These are phyloP conservation scores for Neurospora pannonica DNA, from an alignment of 495 filamentous ascomycete genomes.

Conservation along the genomic window DNA sequence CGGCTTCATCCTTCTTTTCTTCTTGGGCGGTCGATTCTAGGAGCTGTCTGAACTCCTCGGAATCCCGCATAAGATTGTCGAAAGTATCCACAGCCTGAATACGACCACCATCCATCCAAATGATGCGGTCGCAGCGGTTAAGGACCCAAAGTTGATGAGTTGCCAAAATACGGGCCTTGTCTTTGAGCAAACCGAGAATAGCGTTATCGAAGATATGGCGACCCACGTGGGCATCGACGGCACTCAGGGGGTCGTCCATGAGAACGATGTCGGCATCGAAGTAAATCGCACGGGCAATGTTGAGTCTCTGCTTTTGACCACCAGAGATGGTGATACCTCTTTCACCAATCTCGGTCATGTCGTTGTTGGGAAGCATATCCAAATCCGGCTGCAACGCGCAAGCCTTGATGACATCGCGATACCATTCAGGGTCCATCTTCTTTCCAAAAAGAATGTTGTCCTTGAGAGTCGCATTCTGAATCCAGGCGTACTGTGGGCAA, in stretches of 20 bases:
- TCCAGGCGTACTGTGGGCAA: slow-evolving; percentile 96
- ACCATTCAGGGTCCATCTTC: slow-evolving; percentile 58
- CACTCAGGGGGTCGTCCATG: slow-evolving; percentile 78
- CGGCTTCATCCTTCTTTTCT: slow-evolving; percentile 45
- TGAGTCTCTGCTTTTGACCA: slow-evolving; percentile 76
- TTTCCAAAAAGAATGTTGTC: slow-evolving; percentile 91
- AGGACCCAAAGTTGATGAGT: slow-evolving; percentile 94
- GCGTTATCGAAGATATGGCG: slow-evolving; percentile 94
- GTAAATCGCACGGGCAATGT: slow-evolving; percentile 78
- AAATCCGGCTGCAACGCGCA: slow-evolving; percentile 65
- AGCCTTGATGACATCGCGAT: slow-evolving; percentile 44
- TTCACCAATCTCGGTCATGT: slow-evolving; percentile 69
- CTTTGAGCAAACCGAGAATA: slow-evolving; percentile 77
- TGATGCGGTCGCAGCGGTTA: slow-evolving; percentile 77
- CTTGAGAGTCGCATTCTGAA: slow-evolving; percentile 78
- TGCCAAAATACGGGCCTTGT: slow-evolving; percentile 83
- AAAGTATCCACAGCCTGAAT: slow-evolving; percentile 83
- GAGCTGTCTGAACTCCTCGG: slow-evolving; percentile 63
- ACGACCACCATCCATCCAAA: slow-evolving; percentile 80
- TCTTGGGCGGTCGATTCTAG: slow-evolving; percentile 78
- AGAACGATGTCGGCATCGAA: slow-evolving; percentile 72
- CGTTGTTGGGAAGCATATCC: slow-evolving; percentile 65
- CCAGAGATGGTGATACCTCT: slow-evolving; percentile 74
- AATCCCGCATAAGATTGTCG: slow-evolving; percentile 69
- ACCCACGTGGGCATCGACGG: slow-evolving; percentile 81